Base-by-base conservation (phyloP, 768 basidiomycete species). In the Mycena alexandri region DNA sequence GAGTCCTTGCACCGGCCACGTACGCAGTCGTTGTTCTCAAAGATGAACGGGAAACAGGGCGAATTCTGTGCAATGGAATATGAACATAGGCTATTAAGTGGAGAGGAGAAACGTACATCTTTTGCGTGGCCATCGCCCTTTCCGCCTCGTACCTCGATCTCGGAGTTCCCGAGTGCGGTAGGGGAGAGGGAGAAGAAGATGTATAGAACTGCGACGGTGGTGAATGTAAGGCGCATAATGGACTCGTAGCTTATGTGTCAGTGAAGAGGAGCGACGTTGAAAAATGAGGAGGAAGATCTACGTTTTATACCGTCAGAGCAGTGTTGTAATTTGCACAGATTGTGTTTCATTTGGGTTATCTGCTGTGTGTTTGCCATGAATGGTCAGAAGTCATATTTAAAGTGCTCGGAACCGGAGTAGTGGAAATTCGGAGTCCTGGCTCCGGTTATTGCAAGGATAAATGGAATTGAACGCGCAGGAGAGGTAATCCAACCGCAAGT, bases 101-200 rank as follows among this genome's bases (percentile, higher is more conserved):
- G 7, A 36, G 44, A 33, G 21, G 17, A 38, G 50, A 25, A 3
- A 29, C 6, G 29, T 51, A 51, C 47, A 29, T 43, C 19, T 11
- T 55, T 41, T 47, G 24, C 34, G 48, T 48, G 24, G 50, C 22
- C 60, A 24, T 44, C 38, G 14, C 50, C 38, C 38, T 42, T 42
- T 11, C 48, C 7, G 25, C 33, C 47, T 36, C 48, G 21, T 3
- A 25, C 60, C 9, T 43, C 38, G 41, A 52, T 50, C 42, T 51
- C 60, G 29, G 51, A 52, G 16, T 61, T 24, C 1, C 25, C 60
- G 51, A 61, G 50, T 19, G 24, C 60, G 29, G 60, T 29, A 11
- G 60, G 33, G 10, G 60, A 61, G 42, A 61, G 60, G 17, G 59
- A 62, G 61, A 54, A 46, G 21, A 62, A 43, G 52, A 62, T 14